Evolutionary conservation across 2,329 filamentous ascomycete genomes (phyloP), one percentile per base, ranked within the genome.

Genomic region (Sarocladiaceae sp.): DNA sequence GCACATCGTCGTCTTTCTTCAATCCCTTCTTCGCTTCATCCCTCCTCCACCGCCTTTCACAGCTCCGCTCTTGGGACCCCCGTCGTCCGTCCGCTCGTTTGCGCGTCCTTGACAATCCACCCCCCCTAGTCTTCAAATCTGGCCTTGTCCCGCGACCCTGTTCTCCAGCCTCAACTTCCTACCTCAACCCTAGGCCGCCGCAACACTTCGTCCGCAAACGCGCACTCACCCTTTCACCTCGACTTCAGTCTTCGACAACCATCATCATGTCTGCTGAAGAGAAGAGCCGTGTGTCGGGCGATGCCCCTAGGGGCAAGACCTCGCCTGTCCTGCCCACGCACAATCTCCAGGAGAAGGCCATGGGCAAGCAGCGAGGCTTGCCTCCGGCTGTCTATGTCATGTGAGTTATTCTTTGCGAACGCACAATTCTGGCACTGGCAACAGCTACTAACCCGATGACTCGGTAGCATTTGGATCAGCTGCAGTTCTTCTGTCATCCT

Each of bases 401-500:
- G 80, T 81, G 66, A 62, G 75, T 70, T 21, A 16, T 41, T 45
- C 31, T 34, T 20, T 24, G 15, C 42, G 23, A 44, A n/a, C n/a
- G n/a, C n/a, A n/a, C n/a, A n/a, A n/a, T n/a, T n/a, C n/a, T n/a
- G n/a, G n/a, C n/a, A n/a, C n/a, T n/a, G n/a, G n/a, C n/a, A n/a
- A n/a, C n/a, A n/a, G n/a, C n/a, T n/a, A n/a, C n/a, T n/a, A n/a
- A n/a, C n/a, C n/a, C n/a, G n/a, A 15, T 20, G 10, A 29, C 24
- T 23, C n/a, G 23, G 33, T 65, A 95, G 90, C 57, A 74, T 82
- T 55, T 98, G 93, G 93, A 97, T 98, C 61, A 73, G 82, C 48
- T 76, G 96, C 64, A 95, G 88, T 60, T 95, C 89, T 33, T 88
- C 85, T 57, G 89, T 97, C 61, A 98, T 98, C 64, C 75, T 98